These are phyloP conservation scores for Pecoramyces ruminantium DNA, from an alignment of 192 early-diverging fungal species.

Conservation along the genomic window DNA sequence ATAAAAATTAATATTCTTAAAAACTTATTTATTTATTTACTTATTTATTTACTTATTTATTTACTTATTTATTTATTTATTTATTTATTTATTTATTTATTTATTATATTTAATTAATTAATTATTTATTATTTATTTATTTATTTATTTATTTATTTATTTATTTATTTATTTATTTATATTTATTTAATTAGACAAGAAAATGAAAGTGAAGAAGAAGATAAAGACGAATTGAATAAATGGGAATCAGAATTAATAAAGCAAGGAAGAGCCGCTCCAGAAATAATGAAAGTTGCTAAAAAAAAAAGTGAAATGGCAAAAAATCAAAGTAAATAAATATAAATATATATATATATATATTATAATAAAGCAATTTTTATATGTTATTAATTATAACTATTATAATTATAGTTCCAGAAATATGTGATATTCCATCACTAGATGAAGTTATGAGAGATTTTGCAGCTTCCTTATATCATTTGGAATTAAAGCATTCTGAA, in stretches of 20 bases:
- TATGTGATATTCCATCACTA: not conserved
- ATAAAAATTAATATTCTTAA: no score
- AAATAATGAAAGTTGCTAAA: constrained; percentile 1
- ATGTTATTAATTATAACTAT: not conserved
- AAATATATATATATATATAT: no score
- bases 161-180: no score
- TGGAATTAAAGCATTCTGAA: not conserved
- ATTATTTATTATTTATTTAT: no score
- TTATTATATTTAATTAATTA: no score
- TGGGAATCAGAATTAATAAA: constrained; percentile 9
- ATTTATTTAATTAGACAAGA: not conserved
- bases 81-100: no score
- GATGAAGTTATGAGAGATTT: not conserved
- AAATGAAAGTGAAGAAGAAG: constrained; percentile 8
- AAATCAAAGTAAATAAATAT: not conserved
- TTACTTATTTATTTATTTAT: no score
- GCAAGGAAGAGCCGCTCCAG: not conserved
- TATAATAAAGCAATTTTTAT: no score
- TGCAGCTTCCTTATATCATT: not conserved
- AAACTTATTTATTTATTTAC: no score
- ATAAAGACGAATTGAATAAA: constrained; percentile 15
- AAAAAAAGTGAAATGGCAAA: not conserved
- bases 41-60: no score
- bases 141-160: no score
- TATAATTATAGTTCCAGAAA: not conserved